A percentile compares a stretch with the other conserved stretches of the same genome.
These are phyloP conservation scores for Candida boidinii DNA, from an alignment of 805 yeast species.

Conservation along the genomic window DNA sequence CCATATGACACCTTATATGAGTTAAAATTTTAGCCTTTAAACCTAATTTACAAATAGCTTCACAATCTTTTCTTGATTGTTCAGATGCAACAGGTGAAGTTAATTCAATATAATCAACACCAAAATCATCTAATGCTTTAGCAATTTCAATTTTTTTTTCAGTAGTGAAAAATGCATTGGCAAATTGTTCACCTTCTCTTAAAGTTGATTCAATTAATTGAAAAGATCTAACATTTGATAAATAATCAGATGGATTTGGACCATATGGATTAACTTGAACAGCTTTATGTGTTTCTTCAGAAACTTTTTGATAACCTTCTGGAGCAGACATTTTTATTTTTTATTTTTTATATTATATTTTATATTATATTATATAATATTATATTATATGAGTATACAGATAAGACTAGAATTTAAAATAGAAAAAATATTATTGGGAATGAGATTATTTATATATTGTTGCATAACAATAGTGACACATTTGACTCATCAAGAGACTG, in stretches of 20 bases:
- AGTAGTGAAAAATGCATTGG: constrained; percentile 90
- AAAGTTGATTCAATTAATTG: constrained; percentile 92
- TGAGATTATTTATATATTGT: too few relatives aligned
- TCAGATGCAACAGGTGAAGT: constrained; percentile 98
- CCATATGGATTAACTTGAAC: constrained; percentile 73
- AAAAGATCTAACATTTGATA: constrained; percentile 83
- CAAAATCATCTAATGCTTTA: constrained; percentile 93
- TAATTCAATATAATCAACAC: constrained; percentile 95
- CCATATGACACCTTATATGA: constrained; percentile 98
- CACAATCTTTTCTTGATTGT: constrained; percentile 88
- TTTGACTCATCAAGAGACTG: too few relatives aligned
- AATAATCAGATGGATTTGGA: constrained; percentile 86
- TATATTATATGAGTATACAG: too few relatives aligned
- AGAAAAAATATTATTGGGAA: too few relatives aligned
- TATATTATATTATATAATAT: too few relatives aligned
- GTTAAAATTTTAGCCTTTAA: constrained; percentile 92
- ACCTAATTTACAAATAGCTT: constrained; percentile 96
- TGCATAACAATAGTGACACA: too few relatives aligned
- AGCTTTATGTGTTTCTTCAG: constrained; percentile 32
- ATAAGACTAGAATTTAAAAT: too few relatives aligned
- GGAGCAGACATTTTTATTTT: too few relatives aligned
- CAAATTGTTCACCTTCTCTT: constrained; percentile 98
- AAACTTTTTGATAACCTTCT: constrained; percentile 34
- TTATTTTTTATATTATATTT: too few relatives aligned
- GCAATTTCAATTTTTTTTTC: constrained; percentile 97